phyloP scores from a whole-genome alignment of 2,329 filamentous ascomycete species.

The Colletotrichum gigasporum region DNA sequence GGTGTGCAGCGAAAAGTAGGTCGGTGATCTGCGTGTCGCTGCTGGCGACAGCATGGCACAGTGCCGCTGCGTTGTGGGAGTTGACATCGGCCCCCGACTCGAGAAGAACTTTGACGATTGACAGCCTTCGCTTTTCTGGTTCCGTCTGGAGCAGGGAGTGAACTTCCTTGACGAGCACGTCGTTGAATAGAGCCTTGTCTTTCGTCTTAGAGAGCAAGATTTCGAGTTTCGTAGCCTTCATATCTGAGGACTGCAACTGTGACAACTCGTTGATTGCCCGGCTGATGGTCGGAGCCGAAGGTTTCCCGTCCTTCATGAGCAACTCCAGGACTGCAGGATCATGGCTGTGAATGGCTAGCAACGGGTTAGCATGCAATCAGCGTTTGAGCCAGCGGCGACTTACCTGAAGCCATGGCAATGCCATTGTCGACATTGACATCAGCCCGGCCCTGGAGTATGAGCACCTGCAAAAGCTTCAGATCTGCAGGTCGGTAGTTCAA shows the following conservation, averaged over 20 bases:
- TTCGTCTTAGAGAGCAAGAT: conserved; percentile 54
- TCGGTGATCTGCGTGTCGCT: conserved; percentile 57
- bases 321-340: conserved; percentile 60
- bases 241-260: conserved; percentile 51
- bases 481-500: conserved; percentile 59
- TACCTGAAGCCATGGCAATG: conserved; percentile 50
- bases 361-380: conserved; percentile 15
- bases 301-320: conserved; percentile 56
- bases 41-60: conserved; percentile 60
- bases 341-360: conserved; percentile 49
- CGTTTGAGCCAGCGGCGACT: not conserved
- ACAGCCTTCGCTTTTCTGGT: conserved; percentile 48
- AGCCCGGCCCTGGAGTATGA: conserved; percentile 61
- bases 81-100: conserved; percentile 65
- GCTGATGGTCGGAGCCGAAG: conserved; percentile 53
- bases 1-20: conserved; percentile 54
- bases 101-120: conserved; percentile 57
- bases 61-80: conserved; percentile 57
- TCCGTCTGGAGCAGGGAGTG: conserved; percentile 51
- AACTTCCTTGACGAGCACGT: conserved; percentile 61
- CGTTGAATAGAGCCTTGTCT: conserved; percentile 53
- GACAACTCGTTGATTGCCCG: conserved; percentile 53
- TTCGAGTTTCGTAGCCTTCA: conserved; percentile 60
- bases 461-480: conserved; percentile 55
- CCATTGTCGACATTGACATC: conserved; percentile 62